Base-by-base conservation (phyloP, 225 moss, liverwort and hornwort species). In the Ulota crispa region DNA sequence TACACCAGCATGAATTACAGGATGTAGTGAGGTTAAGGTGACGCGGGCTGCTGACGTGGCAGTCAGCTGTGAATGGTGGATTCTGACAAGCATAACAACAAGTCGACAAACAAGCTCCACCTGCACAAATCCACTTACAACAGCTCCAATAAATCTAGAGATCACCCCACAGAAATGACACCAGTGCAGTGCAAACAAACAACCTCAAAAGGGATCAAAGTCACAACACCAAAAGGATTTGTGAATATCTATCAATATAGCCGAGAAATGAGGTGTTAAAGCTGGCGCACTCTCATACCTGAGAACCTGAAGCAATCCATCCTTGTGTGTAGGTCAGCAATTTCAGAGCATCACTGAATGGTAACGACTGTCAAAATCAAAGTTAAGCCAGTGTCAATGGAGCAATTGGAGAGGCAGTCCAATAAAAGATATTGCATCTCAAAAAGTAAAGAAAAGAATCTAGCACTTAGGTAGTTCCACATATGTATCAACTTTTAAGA, bases 81-180 rank as follows among this genome's bases (percentile, higher is more conserved):
- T 94, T 80, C 92, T 91, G 26, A 96, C 83, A 26, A 99, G 92
- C 84, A 93, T 87, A 54, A 94, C 93, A 55, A 94, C 93, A 66
- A 99, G 93, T 75, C 99, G 94, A 83, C 91, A 96, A 15, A 93
- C 93, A 43, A 99, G 92, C 87, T 99, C 99, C 82, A 96, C 94
- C 99, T 99, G 89, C 81, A 66, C 78, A 68, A 85, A 83, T 53
- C 31, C 83, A 77, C 30, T 75, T 61, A 42, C 62, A 45, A 67
- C 28, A 77, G 16, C 34, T 60, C 53, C 28, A 75, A 60, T 79
- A 66, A 84, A 57, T 63, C 23, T 55, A 62, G 28, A 68, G 18
- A 61, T 61, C 62, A 75, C 15, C 21, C 15, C 43, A 76, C 32
- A 56, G 24, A 10, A 9, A 7, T 63, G 15, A 72, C 16, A 72